These are phyloP conservation scores for Colletotrichum sp. DNA, from an alignment of 2,329 filamentous ascomycete genomes.

Conservation along the genomic window DNA sequence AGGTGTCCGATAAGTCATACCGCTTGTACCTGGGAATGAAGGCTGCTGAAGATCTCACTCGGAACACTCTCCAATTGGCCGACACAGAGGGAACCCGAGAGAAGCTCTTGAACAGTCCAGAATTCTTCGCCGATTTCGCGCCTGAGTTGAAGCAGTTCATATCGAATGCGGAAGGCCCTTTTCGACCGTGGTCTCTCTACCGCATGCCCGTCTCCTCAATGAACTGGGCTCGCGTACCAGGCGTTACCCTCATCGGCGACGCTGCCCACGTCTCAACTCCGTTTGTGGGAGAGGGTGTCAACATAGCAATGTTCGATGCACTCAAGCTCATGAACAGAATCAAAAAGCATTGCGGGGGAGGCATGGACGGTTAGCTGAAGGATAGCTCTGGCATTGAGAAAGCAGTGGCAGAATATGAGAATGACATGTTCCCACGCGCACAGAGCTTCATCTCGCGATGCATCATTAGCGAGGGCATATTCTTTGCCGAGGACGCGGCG, in stretches of 20 bases:
- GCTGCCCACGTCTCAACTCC: conserved; percentile 5
- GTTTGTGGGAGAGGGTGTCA: conserved; percentile 7
- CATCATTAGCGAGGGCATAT: background rate
- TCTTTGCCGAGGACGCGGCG: background rate
- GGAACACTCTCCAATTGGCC: background rate
- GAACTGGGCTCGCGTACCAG: background rate
- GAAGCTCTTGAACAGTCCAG: background rate
- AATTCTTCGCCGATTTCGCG: background rate
- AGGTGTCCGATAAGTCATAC: background rate
- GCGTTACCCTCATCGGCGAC: background rate
- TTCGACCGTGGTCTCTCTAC: background rate
- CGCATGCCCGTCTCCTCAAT: conserved; percentile 2
- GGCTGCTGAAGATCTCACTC: background rate
- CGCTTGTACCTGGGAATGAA: background rate
- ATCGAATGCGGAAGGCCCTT: background rate
- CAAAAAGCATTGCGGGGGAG: background rate
- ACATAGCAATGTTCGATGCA: conserved; percentile 3
- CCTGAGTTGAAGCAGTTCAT: background rate
- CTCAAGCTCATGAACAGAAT: background rate
- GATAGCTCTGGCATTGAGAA: background rate
- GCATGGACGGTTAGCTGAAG: background rate
- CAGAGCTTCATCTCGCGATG: background rate
- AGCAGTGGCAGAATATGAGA: background rate
- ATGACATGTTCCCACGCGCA: background rate
- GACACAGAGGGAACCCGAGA: background rate